Evolutionary conservation across 2,329 filamentous ascomycete genomes (phyloP).

Genomic region (Colletotrichum endophyticum): DNA sequence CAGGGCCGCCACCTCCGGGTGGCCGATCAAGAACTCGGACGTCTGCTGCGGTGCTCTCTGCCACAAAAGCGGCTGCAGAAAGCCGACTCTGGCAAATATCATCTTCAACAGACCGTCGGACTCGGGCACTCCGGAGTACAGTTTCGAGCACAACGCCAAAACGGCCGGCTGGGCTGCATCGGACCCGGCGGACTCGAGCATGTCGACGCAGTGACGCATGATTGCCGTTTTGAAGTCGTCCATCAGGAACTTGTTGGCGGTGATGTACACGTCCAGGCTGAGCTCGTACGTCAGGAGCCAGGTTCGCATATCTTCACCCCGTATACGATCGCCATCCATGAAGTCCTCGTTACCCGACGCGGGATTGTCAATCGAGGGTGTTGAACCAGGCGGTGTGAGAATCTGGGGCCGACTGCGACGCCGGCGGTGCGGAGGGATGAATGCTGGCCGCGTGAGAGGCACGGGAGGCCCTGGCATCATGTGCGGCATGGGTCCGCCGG

Average conservation of each 20-base stretch:
- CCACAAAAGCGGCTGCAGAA: constrained; percentile 51
- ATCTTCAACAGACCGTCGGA: constrained; percentile 49
- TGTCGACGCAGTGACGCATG: constrained; percentile 47
- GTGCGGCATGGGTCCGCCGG: constrained; percentile 27
- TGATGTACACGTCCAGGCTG: constrained; percentile 54
- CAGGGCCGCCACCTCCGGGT: constrained; percentile 51
- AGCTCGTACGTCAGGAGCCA: constrained; percentile 53
- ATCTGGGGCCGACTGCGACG: constrained; percentile 12
- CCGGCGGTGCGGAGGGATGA: constrained; percentile 15
- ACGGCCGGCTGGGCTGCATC: constrained; percentile 49
- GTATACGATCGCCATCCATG: constrained; percentile 37
- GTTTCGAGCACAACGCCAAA: constrained; percentile 45
- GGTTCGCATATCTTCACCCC: constrained; percentile 48
- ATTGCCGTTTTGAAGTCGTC: constrained; percentile 48
- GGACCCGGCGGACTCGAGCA: constrained; percentile 47
- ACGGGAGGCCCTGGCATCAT: neutral
- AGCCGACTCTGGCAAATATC: constrained; percentile 53
- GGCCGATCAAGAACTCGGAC: constrained; percentile 43
- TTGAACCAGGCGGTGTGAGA: constrained; percentile 15
- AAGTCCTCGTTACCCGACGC: constrained; percentile 17
- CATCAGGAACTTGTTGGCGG: constrained; percentile 52
- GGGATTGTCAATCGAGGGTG: constrained; percentile 9
- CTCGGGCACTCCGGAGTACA: constrained; percentile 47
- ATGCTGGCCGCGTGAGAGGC: constrained; percentile 2
- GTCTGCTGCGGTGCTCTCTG: constrained; percentile 44